A percentile compares a stretch with the other conserved stretches of the same genome.
Conservation (phyloP, 768 basidiomycete species). For the Calocybe gangraenosa region DNA sequence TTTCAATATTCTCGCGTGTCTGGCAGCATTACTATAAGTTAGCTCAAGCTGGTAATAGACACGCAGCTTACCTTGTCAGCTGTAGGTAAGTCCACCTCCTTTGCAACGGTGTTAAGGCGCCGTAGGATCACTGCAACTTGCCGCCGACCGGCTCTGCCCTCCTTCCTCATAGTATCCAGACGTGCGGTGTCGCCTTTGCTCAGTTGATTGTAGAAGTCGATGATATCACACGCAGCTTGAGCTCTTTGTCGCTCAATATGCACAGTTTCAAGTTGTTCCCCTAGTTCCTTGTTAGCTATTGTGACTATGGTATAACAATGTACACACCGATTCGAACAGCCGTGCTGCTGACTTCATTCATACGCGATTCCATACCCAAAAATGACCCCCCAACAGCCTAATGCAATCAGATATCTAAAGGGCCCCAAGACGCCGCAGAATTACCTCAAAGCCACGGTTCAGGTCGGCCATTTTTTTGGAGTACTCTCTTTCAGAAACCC, state of each 20-base stretch:
- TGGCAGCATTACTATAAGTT: slow-evolving; percentile 25
- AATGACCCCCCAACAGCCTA: slow-evolving; percentile 89
- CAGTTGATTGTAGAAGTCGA: slow-evolving; percentile 93
- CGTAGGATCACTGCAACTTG: slow-evolving; percentile 87
- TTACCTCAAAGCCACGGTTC: slow-evolving; percentile 89
- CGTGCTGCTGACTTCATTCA: slow-evolving; percentile 91
- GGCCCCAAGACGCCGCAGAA: slow-evolving; percentile 5
- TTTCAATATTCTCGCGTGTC: slow-evolving; percentile 91
- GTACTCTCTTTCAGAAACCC: slow-evolving; percentile 88
- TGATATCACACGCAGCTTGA: slow-evolving; percentile 89
- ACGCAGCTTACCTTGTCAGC: slow-evolving; percentile 62
- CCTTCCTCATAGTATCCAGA: slow-evolving; percentile 76
- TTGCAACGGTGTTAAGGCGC: slow-evolving; percentile 81
- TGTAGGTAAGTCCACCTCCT: slow-evolving; percentile 85
- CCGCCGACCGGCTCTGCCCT: slow-evolving; percentile 82
- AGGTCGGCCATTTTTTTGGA: slow-evolving; percentile 92
- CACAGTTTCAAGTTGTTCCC: slow-evolving; percentile 93
- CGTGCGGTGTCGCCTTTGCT: slow-evolving; percentile 73
- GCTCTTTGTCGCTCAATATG: slow-evolving; percentile 90
- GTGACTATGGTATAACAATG: neutral
- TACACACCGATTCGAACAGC: slow-evolving; percentile 86
- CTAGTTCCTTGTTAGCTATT: slow-evolving; percentile 32
- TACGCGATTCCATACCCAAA: slow-evolving; percentile 82
- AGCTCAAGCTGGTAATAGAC: neutral
- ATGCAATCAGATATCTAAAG: slow-evolving; percentile 3